Base-by-base conservation (phyloP, 805 yeast genomes). In the Lachancea sp. region DNA sequence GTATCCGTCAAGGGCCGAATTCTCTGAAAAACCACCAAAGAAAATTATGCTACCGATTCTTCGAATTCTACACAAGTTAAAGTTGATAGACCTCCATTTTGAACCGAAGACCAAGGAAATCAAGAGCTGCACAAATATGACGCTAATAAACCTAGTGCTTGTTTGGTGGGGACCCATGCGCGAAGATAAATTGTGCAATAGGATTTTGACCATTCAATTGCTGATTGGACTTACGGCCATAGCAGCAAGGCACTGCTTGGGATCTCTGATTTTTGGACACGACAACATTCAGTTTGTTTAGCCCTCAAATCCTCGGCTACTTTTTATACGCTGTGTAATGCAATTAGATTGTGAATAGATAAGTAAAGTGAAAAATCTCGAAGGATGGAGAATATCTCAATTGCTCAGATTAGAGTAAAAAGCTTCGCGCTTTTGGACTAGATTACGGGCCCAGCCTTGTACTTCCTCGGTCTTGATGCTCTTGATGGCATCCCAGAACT, bases 161-260 rank as follows among this genome's bases (percentile, higher is more conserved):
- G 95, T 91, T 9, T 80, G 89, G 85, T 71, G 82, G 36, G 99
- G 99, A 1, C 97, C 99, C 3, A 62, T 85, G 71, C 73, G 90
- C 47, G 99, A 93, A 64, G 96, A 86, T 59, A 68, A 60, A 18
- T 69, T 93, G 44, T 85, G 97, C 51, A 47, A 67, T 18, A 55
- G 74, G 3, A 72, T 93, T 13, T 58, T 93, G 55, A 54, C 55
- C 0, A 53, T 81, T 12, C 98, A 93, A 62, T 76, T 85, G 37
- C 41, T 63, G 0, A 61, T 82, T 39, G 97, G 98, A 0, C 46
- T 86, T 3, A 22, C 63, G 2, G 86, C 91, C 62, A 70, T 91
- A 4, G 60, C 75, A 1, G 75, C 78, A 10, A 78, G 99, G 62
- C 98, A 93, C 64, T 75, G 88, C 1, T 68, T 88, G 12, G 98